phyloP scores from a whole-genome alignment of 345 rosid species.

The Melastoma malabathricum region DNA sequence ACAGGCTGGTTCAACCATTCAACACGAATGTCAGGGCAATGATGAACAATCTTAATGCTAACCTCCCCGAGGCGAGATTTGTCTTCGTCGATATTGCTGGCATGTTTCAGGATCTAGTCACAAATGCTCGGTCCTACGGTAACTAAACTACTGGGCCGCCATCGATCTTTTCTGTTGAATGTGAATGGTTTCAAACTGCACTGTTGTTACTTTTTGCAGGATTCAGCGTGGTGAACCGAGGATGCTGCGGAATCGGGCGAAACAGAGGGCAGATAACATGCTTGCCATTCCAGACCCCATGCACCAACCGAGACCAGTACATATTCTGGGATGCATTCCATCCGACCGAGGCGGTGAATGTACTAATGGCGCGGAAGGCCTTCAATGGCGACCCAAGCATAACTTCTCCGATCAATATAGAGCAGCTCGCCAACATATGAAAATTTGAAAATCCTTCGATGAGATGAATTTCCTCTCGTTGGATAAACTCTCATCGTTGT shows the following conservation, averaged over 20 bases:
- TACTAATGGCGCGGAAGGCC: conserved; percentile 58
- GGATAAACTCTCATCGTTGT: not conserved
- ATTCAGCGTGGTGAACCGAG: conserved; percentile 54
- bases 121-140: conserved; percentile 49
- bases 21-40: conserved; percentile 66
- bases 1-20: conserved; percentile 62
- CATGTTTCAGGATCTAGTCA: conserved; percentile 48
- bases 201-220: conserved; percentile 20
- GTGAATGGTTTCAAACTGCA: not conserved
- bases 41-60: conserved; percentile 48
- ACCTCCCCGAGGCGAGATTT: conserved; percentile 55
- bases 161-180: not conserved
- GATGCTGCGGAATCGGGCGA: conserved; percentile 84
- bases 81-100: conserved; percentile 41
- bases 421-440: conserved; percentile 45
- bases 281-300: conserved; percentile 84
- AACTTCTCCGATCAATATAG: conserved; percentile 64
- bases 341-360: conserved; percentile 87
- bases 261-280: conserved; percentile 92
- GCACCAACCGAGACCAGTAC: conserved; percentile 50
- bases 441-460: not conserved
- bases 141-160: conserved; percentile 2
- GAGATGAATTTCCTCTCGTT: not conserved
- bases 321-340: conserved; percentile 97
- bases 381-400: conserved; percentile 44